Base-by-base conservation (phyloP, 2,329 filamentous ascomycete species). In the Exophiala aquamarina region DNA sequence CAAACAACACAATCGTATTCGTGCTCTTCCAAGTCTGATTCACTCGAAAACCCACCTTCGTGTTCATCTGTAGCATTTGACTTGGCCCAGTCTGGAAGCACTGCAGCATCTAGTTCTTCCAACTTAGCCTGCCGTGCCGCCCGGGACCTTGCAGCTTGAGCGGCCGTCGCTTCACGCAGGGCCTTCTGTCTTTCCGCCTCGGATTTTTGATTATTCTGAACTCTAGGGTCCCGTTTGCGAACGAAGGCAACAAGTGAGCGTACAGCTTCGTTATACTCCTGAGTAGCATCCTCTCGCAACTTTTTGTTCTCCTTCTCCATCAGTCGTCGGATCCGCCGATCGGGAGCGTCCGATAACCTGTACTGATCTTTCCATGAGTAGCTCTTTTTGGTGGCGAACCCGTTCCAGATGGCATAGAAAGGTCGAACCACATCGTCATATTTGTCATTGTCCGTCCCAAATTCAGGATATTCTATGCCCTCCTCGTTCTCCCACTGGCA, bases 251-350 rank as follows among this genome's bases (percentile, higher is more conserved):
- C 86, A 10, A 98, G 76, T 5, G 89, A 87, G 47, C 89, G 75
- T 21, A 98, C 89, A 3, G 90, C 87, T 51, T 95, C 90, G 67
- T 96, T 97, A 71, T 95, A 97, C 56, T 95, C 88, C 46, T 86
- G 81, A 9, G 87, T 81, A 2, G 83, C 89, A 43, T 92, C 87
- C 15, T 96, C 91, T 42, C 93, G 81, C 18, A 86, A 69, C 55
- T 86, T 87, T 59, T 84, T 87, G 66, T 98, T 98, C 65, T 96
- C 92, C 67, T 95, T 96, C 64, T 97, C 93, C 84, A 97, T 95
- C 31, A 89, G 62, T 23, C 93, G 81, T 41, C 92, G 83, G 13
- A 89, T 77, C 29, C 86, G 81, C 41, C 93, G 83, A 68, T 98
- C 92, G 1, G 90, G 89, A 1, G 90, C 92, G 59, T 96, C 90